Evolutionary conservation across 2,329 filamentous ascomycete genomes (phyloP), one percentile per base, ranked within the genome.

Genomic region (Stylonectria norvegica): DNA sequence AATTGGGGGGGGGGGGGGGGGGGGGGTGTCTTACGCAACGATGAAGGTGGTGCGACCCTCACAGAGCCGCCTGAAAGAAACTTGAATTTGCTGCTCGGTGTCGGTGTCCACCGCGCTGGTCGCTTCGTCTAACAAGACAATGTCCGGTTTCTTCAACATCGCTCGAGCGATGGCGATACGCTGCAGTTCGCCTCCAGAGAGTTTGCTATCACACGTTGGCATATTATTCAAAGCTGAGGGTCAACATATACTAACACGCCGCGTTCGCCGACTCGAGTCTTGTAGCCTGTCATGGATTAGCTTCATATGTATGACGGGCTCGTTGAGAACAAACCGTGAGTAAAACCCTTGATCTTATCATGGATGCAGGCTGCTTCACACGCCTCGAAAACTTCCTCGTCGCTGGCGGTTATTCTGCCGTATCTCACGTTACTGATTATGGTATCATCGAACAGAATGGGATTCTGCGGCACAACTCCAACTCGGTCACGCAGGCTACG

Each of bases 121-220:
- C 1, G 86, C 83, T 61, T 90, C 86, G 49, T 91, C 86, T 1
- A 91, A 73, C 27, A 91, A 73, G 8, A 91, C 79, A 44, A 90
- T 81, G 40, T 86, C 81, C 0, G 86, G 85, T 43, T 78, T 75
- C 62, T 87, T 86, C 49, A 90, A 68, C 34, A 91, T 75, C 1
- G 86, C 84, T 18, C 86, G 78, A 6, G 81, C 81, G 56, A 85
- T 85, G 5, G 81, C 81, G 19, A 85, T 73, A 33, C 81, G 75
- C 53, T 85, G 81, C 5, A 83, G 63, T 56, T 85, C 81, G 17
- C 81, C 81, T 2, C 81, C 81, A 4, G 81, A 85, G 2, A 85
- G 64, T 66, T 80, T 81, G 37, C 71, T 73, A 19, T n/a, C n/a
- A 19, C 1, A 36, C 32, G 49, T 64, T 36, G 62, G 57, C 25